Conservation (phyloP, 441 rosid genomes). For the Erysimum cheiri region DNA sequence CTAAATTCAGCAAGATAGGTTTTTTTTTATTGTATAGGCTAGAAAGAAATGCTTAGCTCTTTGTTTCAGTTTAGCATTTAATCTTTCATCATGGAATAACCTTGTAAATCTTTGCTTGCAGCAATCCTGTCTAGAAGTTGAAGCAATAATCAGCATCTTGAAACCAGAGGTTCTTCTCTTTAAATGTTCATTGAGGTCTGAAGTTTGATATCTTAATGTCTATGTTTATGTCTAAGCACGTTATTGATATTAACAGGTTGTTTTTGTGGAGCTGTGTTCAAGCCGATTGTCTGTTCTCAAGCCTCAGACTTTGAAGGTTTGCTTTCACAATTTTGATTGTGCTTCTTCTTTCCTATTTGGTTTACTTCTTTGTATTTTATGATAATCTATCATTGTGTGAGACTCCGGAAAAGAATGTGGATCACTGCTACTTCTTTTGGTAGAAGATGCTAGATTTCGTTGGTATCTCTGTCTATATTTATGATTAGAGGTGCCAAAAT, state of each 20-base stretch:
- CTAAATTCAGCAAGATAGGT: constrained; percentile 6
- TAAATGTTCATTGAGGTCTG: constrained; percentile 1
- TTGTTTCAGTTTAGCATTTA: constrained; percentile 8
- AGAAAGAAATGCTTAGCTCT: neutral
- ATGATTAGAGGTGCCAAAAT: constrained; percentile 54
- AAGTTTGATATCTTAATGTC: constrained; percentile 15
- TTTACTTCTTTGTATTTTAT: neutral
- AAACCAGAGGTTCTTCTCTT: constrained; percentile 82
- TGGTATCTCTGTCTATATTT: neutral
- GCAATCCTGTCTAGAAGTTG: constrained; percentile 94
- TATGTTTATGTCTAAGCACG: constrained; percentile 14
- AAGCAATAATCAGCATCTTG: constrained; percentile 72
- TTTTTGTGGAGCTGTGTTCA: constrained; percentile 90
- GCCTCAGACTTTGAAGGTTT: constrained; percentile 85
- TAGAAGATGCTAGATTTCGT: neutral
- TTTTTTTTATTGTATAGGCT: neutral
- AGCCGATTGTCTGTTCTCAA: constrained; percentile 79
- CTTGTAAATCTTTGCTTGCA: constrained; percentile 43
- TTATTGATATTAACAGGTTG: constrained; percentile 58
- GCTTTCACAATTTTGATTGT: constrained; percentile 29
- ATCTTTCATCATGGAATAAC: neutral
- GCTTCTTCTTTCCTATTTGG: constrained; percentile 26
- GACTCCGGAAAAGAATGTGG: constrained; percentile 7
- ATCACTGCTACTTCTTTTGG: constrained; percentile 12
- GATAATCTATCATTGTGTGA: neutral